These are phyloP conservation scores for Cylindrodendrum hubeiense DNA, from an alignment of 2,329 filamentous ascomycete species.

Conservation along the genomic window DNA sequence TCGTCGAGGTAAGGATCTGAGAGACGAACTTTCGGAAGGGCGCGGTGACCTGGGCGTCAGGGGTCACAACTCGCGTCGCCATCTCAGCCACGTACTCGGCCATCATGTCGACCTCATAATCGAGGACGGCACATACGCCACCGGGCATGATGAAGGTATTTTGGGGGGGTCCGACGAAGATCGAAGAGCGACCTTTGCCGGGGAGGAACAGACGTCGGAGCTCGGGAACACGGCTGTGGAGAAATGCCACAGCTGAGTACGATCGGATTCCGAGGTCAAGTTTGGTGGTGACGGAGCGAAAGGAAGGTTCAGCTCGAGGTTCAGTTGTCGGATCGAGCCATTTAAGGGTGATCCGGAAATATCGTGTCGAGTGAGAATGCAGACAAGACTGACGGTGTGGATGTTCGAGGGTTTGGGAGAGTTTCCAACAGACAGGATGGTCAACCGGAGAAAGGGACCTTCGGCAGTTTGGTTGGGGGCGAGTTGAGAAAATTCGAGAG, in stretches of 20 bases:
- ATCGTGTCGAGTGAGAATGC: slow-evolving; percentile 36
- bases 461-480: background rate
- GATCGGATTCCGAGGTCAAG: slow-evolving; percentile 18
- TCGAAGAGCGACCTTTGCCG: slow-evolving; percentile 54
- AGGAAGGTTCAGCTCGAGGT: slow-evolving; percentile 30
- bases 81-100: slow-evolving; percentile 94
- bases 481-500: background rate
- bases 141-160: slow-evolving; percentile 71
- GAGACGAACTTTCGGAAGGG: slow-evolving; percentile 93
- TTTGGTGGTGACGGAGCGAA: slow-evolving; percentile 19
- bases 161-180: slow-evolving; percentile 53
- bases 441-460: slow-evolving; percentile 6
- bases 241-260: slow-evolving; percentile 33
- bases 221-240: slow-evolving; percentile 29
- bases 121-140: slow-evolving; percentile 92
- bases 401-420: slow-evolving; percentile 11
- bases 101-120: slow-evolving; percentile 98
- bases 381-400: slow-evolving; percentile 30
- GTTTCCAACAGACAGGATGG: background rate
- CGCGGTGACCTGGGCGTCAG: slow-evolving; percentile 67
- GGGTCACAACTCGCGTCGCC: slow-evolving; percentile 72
- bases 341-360: slow-evolving; percentile 45
- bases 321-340: slow-evolving; percentile 48
- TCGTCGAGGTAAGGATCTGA: slow-evolving; percentile 90
- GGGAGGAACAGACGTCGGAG: slow-evolving; percentile 36